Evolutionary conservation across 2,329 filamentous ascomycete genomes (phyloP).

Genomic region (Aureobasidium leucospermi): DNA sequence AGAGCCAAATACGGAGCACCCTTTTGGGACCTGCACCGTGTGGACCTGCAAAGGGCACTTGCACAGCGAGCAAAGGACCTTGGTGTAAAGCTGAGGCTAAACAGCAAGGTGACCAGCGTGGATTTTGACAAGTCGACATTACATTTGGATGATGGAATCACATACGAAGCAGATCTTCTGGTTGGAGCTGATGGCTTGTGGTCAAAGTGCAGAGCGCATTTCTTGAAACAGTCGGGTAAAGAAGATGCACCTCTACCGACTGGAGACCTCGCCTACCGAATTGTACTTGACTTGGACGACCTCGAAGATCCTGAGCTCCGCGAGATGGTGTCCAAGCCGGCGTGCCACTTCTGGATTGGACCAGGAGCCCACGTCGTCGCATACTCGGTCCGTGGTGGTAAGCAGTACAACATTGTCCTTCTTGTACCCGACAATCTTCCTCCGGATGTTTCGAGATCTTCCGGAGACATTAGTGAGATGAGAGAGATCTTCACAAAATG

Average conservation of each 20-base stretch:
- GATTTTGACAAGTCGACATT: conserved; percentile 42
- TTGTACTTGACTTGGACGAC: conserved; percentile 48
- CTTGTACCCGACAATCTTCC: conserved; percentile 58
- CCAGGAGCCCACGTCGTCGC: conserved; percentile 54
- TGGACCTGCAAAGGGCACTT: conserved; percentile 52
- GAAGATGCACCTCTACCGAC: conserved; percentile 48
- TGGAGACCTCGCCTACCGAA: conserved; percentile 58
- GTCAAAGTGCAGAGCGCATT: conserved; percentile 48
- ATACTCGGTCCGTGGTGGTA: conserved; percentile 53
- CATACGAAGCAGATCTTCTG: conserved; percentile 47
- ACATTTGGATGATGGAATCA: conserved; percentile 33
- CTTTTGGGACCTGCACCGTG: conserved; percentile 55
- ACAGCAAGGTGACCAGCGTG: conserved; percentile 40
- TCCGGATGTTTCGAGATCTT: conserved; percentile 42
- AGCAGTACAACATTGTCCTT: conserved; percentile 59
- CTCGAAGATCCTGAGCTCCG: conserved; percentile 42
- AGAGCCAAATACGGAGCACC: conserved; percentile 49
- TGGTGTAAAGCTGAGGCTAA: conserved; percentile 45
- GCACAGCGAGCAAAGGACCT: conserved; percentile 45
- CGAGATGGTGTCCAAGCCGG: conserved; percentile 46
- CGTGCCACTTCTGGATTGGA: conserved; percentile 57
- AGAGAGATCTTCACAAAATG: conserved; percentile 51
- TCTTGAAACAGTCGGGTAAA: conserved; percentile 34
- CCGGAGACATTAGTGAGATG: conserved; percentile 56
- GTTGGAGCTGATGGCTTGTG: conserved; percentile 59